Evolutionary conservation across 2,329 filamentous ascomycete genomes (phyloP), one percentile per base, ranked within the genome.

Genomic region (Davidsoniella virescens): DNA sequence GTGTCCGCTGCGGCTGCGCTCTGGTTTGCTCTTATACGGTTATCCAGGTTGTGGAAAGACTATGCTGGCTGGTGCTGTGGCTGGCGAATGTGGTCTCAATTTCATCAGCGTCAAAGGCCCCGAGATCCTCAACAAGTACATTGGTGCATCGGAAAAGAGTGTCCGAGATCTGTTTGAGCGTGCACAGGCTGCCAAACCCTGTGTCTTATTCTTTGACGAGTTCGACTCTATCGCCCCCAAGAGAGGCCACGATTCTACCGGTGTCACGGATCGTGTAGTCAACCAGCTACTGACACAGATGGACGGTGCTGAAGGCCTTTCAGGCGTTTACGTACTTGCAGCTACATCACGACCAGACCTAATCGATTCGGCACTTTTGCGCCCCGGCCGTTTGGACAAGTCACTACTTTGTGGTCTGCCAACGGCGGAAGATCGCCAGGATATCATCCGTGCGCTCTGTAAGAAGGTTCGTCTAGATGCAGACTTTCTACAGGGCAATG

Each of bases 121-220:
- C 0, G 93, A 98, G 64, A 96, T 98, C 53, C 68, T 98, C 50
- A 98, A 98, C 71, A 98, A 98, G 67, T 98, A 98, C 64, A 98
- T 98, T 53, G 92, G 92, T 60, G 92, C 92, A 0, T 94, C 85
- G 25, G 92, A 98, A 61, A 98, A 98, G 71, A 87, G 81, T 54
- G 88, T 98, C 5, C 80, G 93, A 40, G 92, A 98, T 63, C 71
- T 98, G 1, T 98, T 98, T 60, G 90, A 94, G 61, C 78, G 92
- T 40, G 92, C 92, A 0, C 80, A 82, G 60, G 90, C 92, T 2
- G 92, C 92, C 4, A 80, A 83, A 53, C 93, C 93, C 0, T 96
- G 92, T 58, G 85, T 98, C 4, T 71, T 98, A 7, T 98, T 98
- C 72, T 98, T 98, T 61, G 92, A 98, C 61, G 92, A 98, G 63